phyloP scores from a whole-genome alignment of 2,329 filamentous ascomycete species.

The Trichoderma semiorbis region DNA sequence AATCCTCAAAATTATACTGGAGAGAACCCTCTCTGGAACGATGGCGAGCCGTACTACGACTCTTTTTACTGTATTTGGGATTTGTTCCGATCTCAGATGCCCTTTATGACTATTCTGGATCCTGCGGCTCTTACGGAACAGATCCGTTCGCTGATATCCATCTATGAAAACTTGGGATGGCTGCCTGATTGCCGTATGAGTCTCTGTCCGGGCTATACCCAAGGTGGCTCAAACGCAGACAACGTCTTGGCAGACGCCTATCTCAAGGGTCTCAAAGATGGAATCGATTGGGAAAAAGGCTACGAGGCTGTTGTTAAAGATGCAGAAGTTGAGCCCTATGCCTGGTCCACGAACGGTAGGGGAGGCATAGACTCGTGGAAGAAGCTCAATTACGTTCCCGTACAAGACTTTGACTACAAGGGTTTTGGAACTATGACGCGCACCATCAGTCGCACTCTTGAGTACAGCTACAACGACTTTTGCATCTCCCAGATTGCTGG shows the following conservation, averaged over 20 bases:
- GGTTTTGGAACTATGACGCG: conserved; percentile 69
- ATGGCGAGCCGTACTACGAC: conserved; percentile 68
- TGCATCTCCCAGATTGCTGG: conserved; percentile 62
- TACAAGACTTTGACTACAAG: conserved; percentile 61
- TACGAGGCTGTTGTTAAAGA: conserved; percentile 71
- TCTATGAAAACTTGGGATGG: conserved; percentile 66
- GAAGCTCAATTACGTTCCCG: conserved; percentile 65
- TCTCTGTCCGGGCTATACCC: conserved; percentile 69
- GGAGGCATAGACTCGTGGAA: conserved; percentile 74
- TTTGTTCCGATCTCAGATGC: conserved; percentile 64
- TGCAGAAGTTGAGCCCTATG: conserved; percentile 64
- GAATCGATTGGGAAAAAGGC: conserved; percentile 63
- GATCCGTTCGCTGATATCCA: conserved; percentile 68
- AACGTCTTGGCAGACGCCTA: conserved; percentile 65
- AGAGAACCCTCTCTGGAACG: conserved; percentile 66
- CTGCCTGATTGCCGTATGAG: conserved; percentile 74
- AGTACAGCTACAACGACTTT: conserved; percentile 77
- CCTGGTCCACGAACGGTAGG: conserved; percentile 68
- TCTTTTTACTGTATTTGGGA: conserved; percentile 78
- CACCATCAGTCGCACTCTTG: conserved; percentile 68
- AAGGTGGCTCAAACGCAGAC: conserved; percentile 73
- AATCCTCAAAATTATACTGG: conserved; percentile 72
- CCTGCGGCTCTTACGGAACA: conserved; percentile 61
- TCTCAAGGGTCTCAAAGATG: conserved; percentile 59
- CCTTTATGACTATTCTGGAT: conserved; percentile 66